A percentile compares a stretch with the other conserved stretches of the same genome.
Evolutionary conservation across 2,329 filamentous ascomycete genomes (phyloP).

Genomic region (Aureobasidium mangrovei): DNA sequence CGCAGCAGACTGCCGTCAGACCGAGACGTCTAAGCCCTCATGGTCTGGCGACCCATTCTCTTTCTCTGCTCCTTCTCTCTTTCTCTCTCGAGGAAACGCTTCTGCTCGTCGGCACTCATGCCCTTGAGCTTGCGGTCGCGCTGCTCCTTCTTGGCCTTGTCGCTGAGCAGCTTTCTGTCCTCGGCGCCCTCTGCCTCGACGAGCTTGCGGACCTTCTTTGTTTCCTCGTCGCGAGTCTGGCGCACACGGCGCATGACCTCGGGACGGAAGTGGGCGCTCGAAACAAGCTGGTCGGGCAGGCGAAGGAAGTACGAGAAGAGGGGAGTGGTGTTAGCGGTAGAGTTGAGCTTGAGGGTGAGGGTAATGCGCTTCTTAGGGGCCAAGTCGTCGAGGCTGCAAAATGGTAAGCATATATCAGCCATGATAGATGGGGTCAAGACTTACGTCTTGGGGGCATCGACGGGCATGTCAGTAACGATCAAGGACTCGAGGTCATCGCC

Average conservation of each 20-base stretch:
- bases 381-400: conserved; percentile 67
- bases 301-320: conserved; percentile 77
- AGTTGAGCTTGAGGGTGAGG: conserved; percentile 63
- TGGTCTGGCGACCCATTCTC: conserved; percentile 54
- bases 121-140: conserved; percentile 61
- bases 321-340: conserved; percentile 49
- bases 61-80: conserved; percentile 61
- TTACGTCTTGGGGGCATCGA: conserved; percentile 77
- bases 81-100: conserved; percentile 65
- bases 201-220: conserved; percentile 67
- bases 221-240: conserved; percentile 68
- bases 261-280: conserved; percentile 73
- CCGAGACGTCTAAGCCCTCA: conserved; percentile 33
- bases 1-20: neutral
- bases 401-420: neutral
- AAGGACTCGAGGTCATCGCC: conserved; percentile 74
- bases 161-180: conserved; percentile 45
- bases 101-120: conserved; percentile 51
- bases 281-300: conserved; percentile 72
- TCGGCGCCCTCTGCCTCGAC: conserved; percentile 64
- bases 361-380: conserved; percentile 77
- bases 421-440: conserved; percentile 25
- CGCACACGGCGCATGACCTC: conserved; percentile 80
- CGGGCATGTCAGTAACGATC: conserved; percentile 80
- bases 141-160: conserved; percentile 70